phyloP scores from a whole-genome alignment of 257 asterid species.

The Capsicum chinense region DNA sequence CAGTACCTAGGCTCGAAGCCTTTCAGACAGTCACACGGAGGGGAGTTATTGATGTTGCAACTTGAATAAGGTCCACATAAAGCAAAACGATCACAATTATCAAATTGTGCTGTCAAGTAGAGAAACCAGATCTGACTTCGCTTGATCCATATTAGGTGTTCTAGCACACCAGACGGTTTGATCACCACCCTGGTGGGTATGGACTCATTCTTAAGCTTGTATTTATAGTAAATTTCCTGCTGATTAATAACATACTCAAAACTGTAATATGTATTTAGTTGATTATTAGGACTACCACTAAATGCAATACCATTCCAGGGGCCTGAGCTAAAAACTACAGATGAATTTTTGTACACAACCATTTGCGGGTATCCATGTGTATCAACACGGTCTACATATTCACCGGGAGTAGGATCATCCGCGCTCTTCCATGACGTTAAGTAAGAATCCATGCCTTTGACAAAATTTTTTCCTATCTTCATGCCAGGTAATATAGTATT shows the following conservation, averaged over 20 bases:
- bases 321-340: slow-evolving; percentile 16
- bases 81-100: slow-evolving; percentile 41
- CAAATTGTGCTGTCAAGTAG: slow-evolving; percentile 34
- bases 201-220: background rate
- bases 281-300: background rate
- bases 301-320: slow-evolving; percentile 33
- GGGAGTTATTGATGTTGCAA: slow-evolving; percentile 29
- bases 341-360: background rate
- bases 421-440: slow-evolving; percentile 34
- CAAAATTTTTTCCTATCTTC: slow-evolving; percentile 31
- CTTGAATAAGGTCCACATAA: slow-evolving; percentile 40
- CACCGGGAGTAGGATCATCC: slow-evolving; percentile 36
- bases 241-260: background rate
- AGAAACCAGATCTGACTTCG: slow-evolving; percentile 37
- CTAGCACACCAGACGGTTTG: background rate
- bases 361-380: slow-evolving; percentile 17
- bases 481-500: slow-evolving; percentile 31
- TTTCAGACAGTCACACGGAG: slow-evolving; percentile 39
- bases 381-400: background rate
- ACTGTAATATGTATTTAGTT: background rate
- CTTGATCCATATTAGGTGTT: slow-evolving; percentile 33
- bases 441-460: background rate
- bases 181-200: slow-evolving; percentile 28
- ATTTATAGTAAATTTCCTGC: slow-evolving; percentile 26
- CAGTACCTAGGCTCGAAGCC: slow-evolving; percentile 39